These are phyloP conservation scores for Aspergillus sclerotialis DNA, from an alignment of 2,329 filamentous ascomycete genomes.

Conservation along the genomic window DNA sequence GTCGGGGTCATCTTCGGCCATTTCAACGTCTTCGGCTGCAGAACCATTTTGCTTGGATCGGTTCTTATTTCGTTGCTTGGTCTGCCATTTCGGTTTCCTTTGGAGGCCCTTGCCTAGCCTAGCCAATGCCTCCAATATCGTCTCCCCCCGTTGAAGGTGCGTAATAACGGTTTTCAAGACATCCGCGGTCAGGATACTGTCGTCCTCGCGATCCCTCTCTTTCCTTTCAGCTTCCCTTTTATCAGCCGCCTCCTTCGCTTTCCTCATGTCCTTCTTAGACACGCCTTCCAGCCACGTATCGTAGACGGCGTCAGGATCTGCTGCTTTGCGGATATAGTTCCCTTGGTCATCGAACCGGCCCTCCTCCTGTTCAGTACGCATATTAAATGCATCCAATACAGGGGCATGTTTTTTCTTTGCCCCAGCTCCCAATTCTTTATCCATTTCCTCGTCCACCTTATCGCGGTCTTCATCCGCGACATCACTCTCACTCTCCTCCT, in stretches of 20 bases:
- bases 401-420: slow-evolving; percentile 89
- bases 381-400: slow-evolving; percentile 93
- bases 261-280: slow-evolving; percentile 88
- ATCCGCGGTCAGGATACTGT: slow-evolving; percentile 66
- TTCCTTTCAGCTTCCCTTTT: slow-evolving; percentile 72
- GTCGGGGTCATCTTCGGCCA: slow-evolving; percentile 63
- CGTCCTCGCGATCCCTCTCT: slow-evolving; percentile 64
- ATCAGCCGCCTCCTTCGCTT: slow-evolving; percentile 78
- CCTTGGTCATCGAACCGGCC: slow-evolving; percentile 85
- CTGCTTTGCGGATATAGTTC: slow-evolving; percentile 85
- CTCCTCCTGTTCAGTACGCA: slow-evolving; percentile 83
- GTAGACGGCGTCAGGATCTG: slow-evolving; percentile 81
- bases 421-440: slow-evolving; percentile 84
- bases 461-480: slow-evolving; percentile 63
- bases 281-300: slow-evolving; percentile 89
- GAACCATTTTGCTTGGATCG: slow-evolving; percentile 39
- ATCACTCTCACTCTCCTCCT: slow-evolving; percentile 51
- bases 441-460: slow-evolving; percentile 66
- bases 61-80: slow-evolving; percentile 50
- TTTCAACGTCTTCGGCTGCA: slow-evolving; percentile 55
- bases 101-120: slow-evolving; percentile 63
- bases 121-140: slow-evolving; percentile 77
- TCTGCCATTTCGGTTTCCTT: slow-evolving; percentile 55
- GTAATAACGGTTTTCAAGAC: slow-evolving; percentile 66
- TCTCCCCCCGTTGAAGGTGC: slow-evolving; percentile 72